Evolutionary conservation across 345 rosid genomes (phyloP).

Genomic region (Trapa bicornis): DNA sequence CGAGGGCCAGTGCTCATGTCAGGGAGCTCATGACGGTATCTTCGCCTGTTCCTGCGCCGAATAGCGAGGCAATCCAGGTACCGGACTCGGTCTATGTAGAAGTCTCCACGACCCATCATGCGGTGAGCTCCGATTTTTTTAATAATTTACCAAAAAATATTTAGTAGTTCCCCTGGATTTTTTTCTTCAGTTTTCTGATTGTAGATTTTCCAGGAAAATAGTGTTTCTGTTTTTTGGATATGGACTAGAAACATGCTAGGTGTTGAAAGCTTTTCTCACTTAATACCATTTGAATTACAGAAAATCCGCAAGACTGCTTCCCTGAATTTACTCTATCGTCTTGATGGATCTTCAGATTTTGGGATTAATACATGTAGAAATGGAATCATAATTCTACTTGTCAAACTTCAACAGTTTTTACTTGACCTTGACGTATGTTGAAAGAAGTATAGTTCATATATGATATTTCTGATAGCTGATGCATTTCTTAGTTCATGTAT

Average conservation of each 20-base stretch:
- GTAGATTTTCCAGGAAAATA: too few species aligned
- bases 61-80: conserved; percentile 20
- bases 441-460: not conserved
- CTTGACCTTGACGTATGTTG: not conserved
- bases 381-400: not conserved
- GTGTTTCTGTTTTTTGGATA: too few species aligned
- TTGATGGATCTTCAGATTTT: too few species aligned
- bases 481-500: too few species aligned
- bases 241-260: too few species aligned
- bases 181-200: too few species aligned
- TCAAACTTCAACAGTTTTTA: not conserved
- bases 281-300: too few species aligned
- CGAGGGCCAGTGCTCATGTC: conserved; percentile 19
- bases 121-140: conserved; percentile 22
- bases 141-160: too few species aligned
- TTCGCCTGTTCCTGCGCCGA: conserved; percentile 26
- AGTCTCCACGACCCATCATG: conserved; percentile 21
- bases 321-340: too few species aligned
- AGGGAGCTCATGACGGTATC: conserved; percentile 17
- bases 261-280: too few species aligned
- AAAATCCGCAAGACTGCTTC: too few species aligned
- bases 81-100: conserved; percentile 31
- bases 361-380: not conserved
- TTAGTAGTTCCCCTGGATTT: too few species aligned
- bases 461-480: not conserved